Evolutionary conservation across 768 basidiomycete species (phyloP).

Genomic region (Hysterangium stoloniferum): DNA sequence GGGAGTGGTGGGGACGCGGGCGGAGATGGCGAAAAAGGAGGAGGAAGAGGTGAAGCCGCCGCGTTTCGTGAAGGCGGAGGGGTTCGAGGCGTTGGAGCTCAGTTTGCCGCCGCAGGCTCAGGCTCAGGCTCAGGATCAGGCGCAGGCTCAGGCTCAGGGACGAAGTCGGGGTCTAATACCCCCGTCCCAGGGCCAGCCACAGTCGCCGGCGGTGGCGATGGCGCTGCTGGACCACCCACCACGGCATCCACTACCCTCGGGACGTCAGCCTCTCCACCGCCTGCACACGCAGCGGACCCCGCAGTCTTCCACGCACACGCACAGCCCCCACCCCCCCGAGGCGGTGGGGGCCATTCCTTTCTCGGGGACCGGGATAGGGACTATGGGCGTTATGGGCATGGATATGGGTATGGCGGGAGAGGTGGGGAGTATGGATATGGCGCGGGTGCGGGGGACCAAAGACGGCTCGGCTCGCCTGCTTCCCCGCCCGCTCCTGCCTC

Average conservation of each 20-base stretch:
- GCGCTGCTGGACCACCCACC: too few species aligned
- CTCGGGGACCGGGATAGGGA: constrained; percentile 42
- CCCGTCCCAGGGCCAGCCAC: background rate
- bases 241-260: constrained; percentile 10
- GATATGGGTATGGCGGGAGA: background rate
- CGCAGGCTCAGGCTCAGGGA: background rate
- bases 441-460: constrained; percentile 26
- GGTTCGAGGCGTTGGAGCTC: too few species aligned
- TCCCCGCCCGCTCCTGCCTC: constrained; percentile 17
- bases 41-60: background rate
- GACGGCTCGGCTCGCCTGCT: constrained; percentile 37
- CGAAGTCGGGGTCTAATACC: too few species aligned
- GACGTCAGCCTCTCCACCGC: constrained; percentile 24
- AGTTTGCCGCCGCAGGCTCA: too few species aligned
- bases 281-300: constrained; percentile 25
- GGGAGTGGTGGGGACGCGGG: background rate
- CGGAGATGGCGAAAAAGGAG: background rate
- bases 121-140: background rate
- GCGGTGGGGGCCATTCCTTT: constrained; percentile 53
- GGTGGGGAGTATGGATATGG: background rate
- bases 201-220: too few species aligned
- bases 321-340: constrained; percentile 12
- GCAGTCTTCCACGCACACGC: constrained; percentile 42
- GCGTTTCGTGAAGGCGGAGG: too few species aligned
- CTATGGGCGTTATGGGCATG: constrained; percentile 17